Percentiles rank a stretch among this genome's conserved stretches.
phyloP scores from a whole-genome alignment of 805 yeast genomes.

The Starmera dryadoides region DNA sequence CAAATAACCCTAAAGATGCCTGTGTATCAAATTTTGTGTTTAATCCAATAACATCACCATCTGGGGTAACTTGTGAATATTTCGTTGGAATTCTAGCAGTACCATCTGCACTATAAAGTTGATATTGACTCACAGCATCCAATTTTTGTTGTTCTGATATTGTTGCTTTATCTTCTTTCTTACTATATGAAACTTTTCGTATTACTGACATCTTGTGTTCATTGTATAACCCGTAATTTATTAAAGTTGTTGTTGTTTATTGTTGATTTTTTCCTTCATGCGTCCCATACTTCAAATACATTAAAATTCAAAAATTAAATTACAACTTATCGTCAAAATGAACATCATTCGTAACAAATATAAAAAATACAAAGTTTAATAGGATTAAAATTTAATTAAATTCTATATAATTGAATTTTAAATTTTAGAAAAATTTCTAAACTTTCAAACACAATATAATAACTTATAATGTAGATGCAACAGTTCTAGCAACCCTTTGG shows the following conservation, averaged over 20 bases:
- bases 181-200: not conserved
- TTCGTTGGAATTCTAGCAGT: not conserved
- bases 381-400: no score
- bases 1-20: constrained; percentile 14
- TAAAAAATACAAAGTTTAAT: no score
- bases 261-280: no score
- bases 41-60: constrained; percentile 16
- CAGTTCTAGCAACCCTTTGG: constrained; percentile 2
- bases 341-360: no score
- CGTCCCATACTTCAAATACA: no score
- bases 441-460: no score
- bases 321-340: no score
- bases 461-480: not conserved
- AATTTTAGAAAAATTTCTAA: not conserved
- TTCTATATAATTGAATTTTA: not conserved
- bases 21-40: constrained; percentile 17
- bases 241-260: not conserved
- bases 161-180: not conserved
- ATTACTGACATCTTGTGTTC: not conserved
- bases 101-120: not conserved
- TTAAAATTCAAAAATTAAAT: no score
- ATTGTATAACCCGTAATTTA: no score
- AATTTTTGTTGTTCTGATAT: not conserved
- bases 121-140: not conserved
- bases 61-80: constrained; percentile 5